Evolutionary conservation across 768 basidiomycete species (phyloP).

Genomic region (Amanita pallidorosea): DNA sequence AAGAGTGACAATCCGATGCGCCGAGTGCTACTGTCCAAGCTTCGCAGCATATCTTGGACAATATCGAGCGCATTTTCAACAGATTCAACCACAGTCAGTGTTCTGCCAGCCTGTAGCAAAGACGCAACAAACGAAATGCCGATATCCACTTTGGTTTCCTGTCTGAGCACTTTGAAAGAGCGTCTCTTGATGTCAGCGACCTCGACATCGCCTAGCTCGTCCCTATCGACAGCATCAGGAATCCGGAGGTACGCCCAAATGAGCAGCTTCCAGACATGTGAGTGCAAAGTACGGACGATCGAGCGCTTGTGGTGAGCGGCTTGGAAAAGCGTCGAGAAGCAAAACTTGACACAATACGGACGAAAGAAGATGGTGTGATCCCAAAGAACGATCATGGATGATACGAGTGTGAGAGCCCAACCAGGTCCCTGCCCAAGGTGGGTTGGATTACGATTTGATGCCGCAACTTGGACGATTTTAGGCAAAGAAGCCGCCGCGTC

Average conservation of each 20-base stretch:
- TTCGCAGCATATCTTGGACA: slow-evolving; percentile 5
- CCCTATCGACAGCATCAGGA: slow-evolving; percentile 12
- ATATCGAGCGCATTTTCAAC: slow-evolving; percentile 7
- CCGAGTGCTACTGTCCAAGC: slow-evolving; percentile 2
- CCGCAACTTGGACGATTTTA: slow-evolving; percentile 16
- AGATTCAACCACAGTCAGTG: not conserved
- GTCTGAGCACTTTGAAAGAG: slow-evolving; percentile 31
- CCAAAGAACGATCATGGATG: slow-evolving; percentile 37
- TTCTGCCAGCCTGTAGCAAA: slow-evolving; percentile 20
- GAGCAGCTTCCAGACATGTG: slow-evolving; percentile 41
- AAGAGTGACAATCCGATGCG: slow-evolving; percentile 5
- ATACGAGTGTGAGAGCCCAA: slow-evolving; percentile 34
- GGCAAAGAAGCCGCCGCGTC: slow-evolving; percentile 14
- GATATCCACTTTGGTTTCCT: slow-evolving; percentile 35
- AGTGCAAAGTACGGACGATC: slow-evolving; percentile 25
- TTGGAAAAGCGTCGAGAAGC: slow-evolving; percentile 22
- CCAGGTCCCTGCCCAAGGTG: slow-evolving; percentile 18
- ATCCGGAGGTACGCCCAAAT: slow-evolving; percentile 45
- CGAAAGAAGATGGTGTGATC: slow-evolving; percentile 33
- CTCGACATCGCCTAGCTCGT: slow-evolving; percentile 7
- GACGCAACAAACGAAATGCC: slow-evolving; percentile 28
- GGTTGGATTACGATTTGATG: slow-evolving; percentile 12
- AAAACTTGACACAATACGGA: slow-evolving; percentile 23
- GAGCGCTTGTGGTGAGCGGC: slow-evolving; percentile 22
- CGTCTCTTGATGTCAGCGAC: slow-evolving; percentile 13